A percentile compares a stretch with the other conserved stretches of the same genome.
Conservation (phyloP, 768 basidiomycete genomes). For the Termitomyces sp. region DNA sequence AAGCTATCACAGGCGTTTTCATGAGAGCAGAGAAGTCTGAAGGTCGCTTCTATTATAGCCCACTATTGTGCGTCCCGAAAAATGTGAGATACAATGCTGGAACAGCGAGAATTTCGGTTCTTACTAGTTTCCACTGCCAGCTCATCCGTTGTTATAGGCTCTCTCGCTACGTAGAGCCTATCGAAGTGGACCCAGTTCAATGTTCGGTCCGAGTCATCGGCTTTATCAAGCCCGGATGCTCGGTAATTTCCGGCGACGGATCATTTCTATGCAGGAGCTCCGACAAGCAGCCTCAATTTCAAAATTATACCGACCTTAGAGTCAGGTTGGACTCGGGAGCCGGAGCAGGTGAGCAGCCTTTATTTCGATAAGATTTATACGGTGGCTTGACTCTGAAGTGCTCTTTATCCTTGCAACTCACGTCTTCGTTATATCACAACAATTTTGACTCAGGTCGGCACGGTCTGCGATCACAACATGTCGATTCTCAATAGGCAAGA, state of each 20-base stretch:
- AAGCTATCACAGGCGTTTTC: not conserved
- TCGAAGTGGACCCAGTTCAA: too few species aligned
- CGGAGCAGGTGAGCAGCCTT: not conserved
- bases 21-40: not conserved
- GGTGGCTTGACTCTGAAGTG: not conserved
- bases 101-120: too few species aligned
- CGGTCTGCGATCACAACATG: constrained; percentile 10
- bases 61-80: too few species aligned
- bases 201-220: not conserved
- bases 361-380: not conserved
- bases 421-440: not conserved
- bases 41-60: too few species aligned
- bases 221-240: not conserved
- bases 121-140: too few species aligned
- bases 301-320: not conserved
- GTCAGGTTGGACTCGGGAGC: constrained; percentile 6
- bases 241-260: constrained; percentile 4
- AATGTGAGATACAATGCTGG: too few species aligned
- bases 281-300: not conserved
- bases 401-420: not conserved
- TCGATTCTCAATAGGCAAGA: constrained; percentile 11
- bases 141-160: too few species aligned
- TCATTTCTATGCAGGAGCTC: not conserved
- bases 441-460: not conserved
- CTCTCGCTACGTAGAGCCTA: too few species aligned